A percentile compares a stretch with the other conserved stretches of the same genome.
These are phyloP conservation scores for Rutidosis leptorrhynchoides DNA, from an alignment of 129 eudicot genomes.

Conservation along the genomic window DNA sequence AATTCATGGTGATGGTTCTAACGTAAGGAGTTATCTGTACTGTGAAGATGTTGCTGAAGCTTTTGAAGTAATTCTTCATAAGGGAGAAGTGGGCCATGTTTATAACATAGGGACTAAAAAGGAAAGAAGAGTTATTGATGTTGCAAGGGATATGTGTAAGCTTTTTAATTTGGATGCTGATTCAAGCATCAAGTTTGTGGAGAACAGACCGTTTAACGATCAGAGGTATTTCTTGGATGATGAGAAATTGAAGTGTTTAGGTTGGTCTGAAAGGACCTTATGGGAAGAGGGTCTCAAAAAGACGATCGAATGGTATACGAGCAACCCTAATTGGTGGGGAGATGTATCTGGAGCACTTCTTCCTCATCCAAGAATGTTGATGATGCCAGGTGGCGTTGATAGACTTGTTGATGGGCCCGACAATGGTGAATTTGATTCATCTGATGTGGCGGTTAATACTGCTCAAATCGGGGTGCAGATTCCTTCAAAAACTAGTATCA, in stretches of 20 bases:
- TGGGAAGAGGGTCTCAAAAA: conserved; percentile 93
- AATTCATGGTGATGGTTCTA: conserved; percentile 93
- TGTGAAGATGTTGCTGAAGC: conserved; percentile 99
- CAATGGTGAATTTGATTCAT: conserved; percentile 45
- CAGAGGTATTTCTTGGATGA: conserved; percentile 95
- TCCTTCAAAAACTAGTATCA: conserved; percentile 38
- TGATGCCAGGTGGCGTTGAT: conserved; percentile 96
- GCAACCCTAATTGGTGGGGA: conserved; percentile 95
- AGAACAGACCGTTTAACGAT: conserved; percentile 92
- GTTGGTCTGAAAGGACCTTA: conserved; percentile 80
- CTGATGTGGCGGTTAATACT: conserved; percentile 32
- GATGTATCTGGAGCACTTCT: conserved; percentile 94
- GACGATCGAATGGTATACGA: conserved; percentile 88
- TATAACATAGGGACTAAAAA: conserved; percentile 91
- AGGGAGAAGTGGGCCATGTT: conserved; percentile 96
- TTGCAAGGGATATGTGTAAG: conserved; percentile 81
- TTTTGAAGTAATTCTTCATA: conserved; percentile 90
- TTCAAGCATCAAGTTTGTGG: conserved; percentile 77
- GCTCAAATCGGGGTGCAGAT: conserved; percentile 41
- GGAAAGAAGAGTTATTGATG: conserved; percentile 94
- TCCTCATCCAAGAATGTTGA: conserved; percentile 95
- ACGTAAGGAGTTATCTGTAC: conserved; percentile 87
- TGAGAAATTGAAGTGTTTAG: conserved; percentile 74
- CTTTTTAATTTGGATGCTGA: conserved; percentile 71
- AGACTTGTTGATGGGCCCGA: conserved; percentile 68